Conservation (phyloP, 352 stramenopile species). For the Blastocystis hominis region DNA sequence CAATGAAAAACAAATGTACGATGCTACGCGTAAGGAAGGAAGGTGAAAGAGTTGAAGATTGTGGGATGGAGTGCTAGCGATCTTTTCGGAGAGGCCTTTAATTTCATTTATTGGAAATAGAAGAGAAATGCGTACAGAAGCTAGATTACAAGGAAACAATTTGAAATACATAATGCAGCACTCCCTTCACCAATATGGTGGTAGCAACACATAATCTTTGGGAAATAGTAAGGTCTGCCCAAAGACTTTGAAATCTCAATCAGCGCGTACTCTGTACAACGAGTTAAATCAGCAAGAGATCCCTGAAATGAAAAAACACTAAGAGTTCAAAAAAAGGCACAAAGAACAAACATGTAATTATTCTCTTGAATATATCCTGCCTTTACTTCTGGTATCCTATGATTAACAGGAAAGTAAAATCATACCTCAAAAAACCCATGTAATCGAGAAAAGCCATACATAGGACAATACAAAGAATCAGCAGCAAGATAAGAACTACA, state of each 20-base stretch:
- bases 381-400: slow-evolving; percentile 21
- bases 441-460: slow-evolving; percentile 21
- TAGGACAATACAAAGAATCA: background rate
- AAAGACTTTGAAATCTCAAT: background rate
- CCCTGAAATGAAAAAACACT: slow-evolving; percentile 29
- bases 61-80: background rate
- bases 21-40: background rate
- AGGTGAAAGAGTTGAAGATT: background rate
- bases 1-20: background rate
- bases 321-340: background rate
- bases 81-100: background rate
- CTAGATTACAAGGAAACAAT: background rate
- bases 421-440: slow-evolving; percentile 34
- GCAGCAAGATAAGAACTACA: background rate
- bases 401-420: background rate
- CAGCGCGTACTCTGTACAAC: background rate
- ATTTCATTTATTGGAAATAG: background rate
- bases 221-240: background rate
- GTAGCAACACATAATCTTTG: slow-evolving; percentile 17
- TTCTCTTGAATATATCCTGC: background rate
- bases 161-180: background rate
- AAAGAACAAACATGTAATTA: background rate
- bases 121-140: background rate
- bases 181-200: background rate
- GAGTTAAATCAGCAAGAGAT: background rate